A percentile compares a stretch with the other conserved stretches of the same genome.
Evolutionary conservation across 371 early-diverging fungal genomes (phyloP).

Genomic region (Chytridium lagenaria): DNA sequence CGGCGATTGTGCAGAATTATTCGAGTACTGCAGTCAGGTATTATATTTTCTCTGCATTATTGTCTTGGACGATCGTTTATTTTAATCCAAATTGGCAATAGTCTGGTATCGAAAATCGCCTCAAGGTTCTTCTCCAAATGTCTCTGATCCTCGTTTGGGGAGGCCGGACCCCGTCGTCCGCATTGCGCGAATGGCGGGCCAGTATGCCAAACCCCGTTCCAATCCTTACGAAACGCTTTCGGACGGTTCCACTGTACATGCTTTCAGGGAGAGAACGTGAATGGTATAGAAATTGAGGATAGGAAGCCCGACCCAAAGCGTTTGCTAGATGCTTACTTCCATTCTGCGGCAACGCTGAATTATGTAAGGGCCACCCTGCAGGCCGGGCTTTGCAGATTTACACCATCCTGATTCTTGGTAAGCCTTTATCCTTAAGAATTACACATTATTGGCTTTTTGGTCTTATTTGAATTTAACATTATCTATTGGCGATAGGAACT

Average conservation of each 20-base stretch:
- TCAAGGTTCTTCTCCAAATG: conserved; percentile 96
- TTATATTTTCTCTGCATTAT: too few relatives aligned
- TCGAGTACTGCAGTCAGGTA: conserved; percentile 93
- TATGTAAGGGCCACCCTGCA: conserved; percentile 88
- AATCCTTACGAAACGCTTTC: conserved; percentile 86
- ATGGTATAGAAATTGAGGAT: conserved; percentile 86
- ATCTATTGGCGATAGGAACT: conserved; percentile 84
- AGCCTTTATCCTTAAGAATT: too few relatives aligned
- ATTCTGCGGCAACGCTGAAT: conserved; percentile 95
- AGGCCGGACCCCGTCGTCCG: conserved; percentile 89
- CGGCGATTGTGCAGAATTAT: conserved; percentile 97
- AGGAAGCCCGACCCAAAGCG: conserved; percentile 93
- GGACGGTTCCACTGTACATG: conserved; percentile 69
- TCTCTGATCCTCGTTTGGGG: conserved; percentile 94
- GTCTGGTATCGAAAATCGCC: conserved; percentile 88
- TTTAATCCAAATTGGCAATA: conserved; percentile 33
- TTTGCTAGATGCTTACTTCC: conserved; percentile 94
- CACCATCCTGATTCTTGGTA: conserved; percentile 76
- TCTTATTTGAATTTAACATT: too few relatives aligned
- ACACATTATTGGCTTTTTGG: too few relatives aligned
- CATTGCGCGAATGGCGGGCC: conserved; percentile 96
- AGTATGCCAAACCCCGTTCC: conserved; percentile 96
- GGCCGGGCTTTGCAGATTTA: conserved; percentile 83
- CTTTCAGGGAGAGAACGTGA: conserved; percentile 94
- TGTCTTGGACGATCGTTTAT: not conserved